Percentiles rank a stretch among this genome's conserved stretches.
Evolutionary conservation across 2,329 filamentous ascomycete species (phyloP).

Genomic region (Colletotrichum cereale): DNA sequence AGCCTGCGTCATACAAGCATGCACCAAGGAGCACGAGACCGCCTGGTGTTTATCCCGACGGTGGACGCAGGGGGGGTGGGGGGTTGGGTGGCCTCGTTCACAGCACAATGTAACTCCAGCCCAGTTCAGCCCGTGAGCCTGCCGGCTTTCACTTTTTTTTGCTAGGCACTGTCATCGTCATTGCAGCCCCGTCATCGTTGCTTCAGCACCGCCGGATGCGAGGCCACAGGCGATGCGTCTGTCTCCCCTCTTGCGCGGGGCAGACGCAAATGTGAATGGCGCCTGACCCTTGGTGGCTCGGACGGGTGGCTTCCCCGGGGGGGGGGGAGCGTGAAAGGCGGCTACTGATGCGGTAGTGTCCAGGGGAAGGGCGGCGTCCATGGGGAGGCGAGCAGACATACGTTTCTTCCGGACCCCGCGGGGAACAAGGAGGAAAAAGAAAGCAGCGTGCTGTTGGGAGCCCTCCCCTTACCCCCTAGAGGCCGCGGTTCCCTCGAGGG

Average conservation of each 20-base stretch:
- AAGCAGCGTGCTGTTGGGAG: background rate
- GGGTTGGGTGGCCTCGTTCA: background rate
- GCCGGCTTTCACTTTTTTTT: background rate
- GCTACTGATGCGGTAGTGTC: background rate
- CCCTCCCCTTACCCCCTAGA: background rate
- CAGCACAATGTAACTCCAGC: background rate
- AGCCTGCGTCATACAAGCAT: conserved; percentile 27
- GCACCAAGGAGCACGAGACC: conserved; percentile 30
- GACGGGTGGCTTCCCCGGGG: background rate
- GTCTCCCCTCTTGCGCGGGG: background rate
- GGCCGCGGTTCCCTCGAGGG: background rate
- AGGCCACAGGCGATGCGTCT: background rate
- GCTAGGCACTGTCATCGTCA: background rate
- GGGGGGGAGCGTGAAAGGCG: background rate
- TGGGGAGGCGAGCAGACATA: background rate
- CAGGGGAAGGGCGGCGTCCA: background rate
- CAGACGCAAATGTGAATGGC: background rate
- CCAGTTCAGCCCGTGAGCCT: background rate
- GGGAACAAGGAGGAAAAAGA: background rate
- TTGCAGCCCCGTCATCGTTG: no score
- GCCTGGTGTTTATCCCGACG: background rate
- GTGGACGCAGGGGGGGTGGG: background rate
- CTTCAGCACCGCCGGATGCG: background rate
- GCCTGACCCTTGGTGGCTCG: background rate
- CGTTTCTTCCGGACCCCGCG: background rate